Evolutionary conservation across 169 alveolate genomes (phyloP).

Genomic region (Plasmodium vivax): DNA sequence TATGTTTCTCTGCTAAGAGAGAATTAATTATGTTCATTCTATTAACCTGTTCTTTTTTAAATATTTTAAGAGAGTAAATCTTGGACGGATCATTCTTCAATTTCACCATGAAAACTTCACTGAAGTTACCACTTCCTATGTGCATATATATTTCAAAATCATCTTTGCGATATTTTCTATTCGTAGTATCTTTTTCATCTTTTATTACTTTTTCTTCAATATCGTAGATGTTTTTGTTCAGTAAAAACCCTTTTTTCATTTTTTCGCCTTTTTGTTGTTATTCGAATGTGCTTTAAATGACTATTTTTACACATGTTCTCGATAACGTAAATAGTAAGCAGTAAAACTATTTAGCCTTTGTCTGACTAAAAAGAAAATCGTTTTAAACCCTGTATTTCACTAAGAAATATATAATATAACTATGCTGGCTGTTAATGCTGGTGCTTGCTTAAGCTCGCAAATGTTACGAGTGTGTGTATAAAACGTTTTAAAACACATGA

Average conservation of each 20-base stretch:
- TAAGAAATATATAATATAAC: not conserved
- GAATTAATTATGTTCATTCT: slow-evolving; percentile 73
- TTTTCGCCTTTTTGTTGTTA: slow-evolving; percentile 18
- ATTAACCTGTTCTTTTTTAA: slow-evolving; percentile 82
- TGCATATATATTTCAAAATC: slow-evolving; percentile 85
- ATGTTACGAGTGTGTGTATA: not conserved
- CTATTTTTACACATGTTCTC: slow-evolving; percentile 1
- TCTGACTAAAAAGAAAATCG: slow-evolving; percentile 14
- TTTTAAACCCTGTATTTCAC: not conserved
- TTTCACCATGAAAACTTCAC: slow-evolving; percentile 87
- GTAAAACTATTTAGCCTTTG: slow-evolving; percentile 7
- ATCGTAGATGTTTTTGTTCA: slow-evolving; percentile 54
- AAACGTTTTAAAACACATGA: not conserved
- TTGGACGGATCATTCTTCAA: slow-evolving; percentile 79
- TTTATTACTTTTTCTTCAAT: slow-evolving; percentile 55
- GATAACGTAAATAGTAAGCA: slow-evolving; percentile 3
- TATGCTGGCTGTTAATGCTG: not conserved
- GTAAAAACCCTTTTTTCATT: slow-evolving; percentile 68
- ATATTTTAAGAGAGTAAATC: slow-evolving; percentile 85
- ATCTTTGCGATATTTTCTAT: slow-evolving; percentile 76
- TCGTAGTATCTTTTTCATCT: slow-evolving; percentile 13
- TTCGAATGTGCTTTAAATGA: not conserved
- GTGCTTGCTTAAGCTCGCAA: not conserved
- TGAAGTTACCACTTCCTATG: slow-evolving; percentile 87
- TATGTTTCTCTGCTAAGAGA: slow-evolving; percentile 84